Conservation (phyloP, 305 asterid species). For the Fraxinus paxiana region DNA sequence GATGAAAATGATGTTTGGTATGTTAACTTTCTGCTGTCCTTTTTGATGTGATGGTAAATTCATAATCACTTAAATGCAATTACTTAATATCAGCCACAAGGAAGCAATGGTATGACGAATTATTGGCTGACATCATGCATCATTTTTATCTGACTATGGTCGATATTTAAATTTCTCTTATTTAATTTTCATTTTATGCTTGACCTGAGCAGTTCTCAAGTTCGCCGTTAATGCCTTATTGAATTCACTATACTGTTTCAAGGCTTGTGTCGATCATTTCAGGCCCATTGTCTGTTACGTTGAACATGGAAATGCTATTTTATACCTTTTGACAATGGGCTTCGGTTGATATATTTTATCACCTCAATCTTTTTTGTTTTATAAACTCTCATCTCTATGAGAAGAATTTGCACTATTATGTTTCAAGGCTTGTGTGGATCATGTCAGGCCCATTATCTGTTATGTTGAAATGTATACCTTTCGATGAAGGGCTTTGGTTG, state of each 20-base stretch:
- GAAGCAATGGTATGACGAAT: background rate
- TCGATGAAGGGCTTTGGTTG: background rate
- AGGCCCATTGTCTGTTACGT: background rate
- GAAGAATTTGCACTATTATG: background rate
- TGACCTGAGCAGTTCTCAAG: background rate
- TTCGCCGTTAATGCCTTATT: background rate
- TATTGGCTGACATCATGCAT: background rate
- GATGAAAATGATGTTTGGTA: background rate
- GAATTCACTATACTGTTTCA: background rate
- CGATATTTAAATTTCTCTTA: background rate
- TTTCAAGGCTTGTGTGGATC: background rate
- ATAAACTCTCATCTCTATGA: background rate
- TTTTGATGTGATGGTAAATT: background rate
- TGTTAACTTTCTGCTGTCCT: background rate
- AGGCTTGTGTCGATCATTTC: background rate
- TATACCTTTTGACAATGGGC: background rate
- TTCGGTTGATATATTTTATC: background rate
- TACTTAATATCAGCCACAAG: background rate
- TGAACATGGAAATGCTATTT: background rate
- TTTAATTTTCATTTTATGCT: background rate
- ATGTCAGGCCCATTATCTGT: background rate
- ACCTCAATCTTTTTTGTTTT: background rate
- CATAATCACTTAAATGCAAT: background rate
- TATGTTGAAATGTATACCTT: background rate
- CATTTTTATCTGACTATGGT: background rate